Evolutionary conservation across 306 rosid genomes (phyloP).

Genomic region (Quercus wislizeni): DNA sequence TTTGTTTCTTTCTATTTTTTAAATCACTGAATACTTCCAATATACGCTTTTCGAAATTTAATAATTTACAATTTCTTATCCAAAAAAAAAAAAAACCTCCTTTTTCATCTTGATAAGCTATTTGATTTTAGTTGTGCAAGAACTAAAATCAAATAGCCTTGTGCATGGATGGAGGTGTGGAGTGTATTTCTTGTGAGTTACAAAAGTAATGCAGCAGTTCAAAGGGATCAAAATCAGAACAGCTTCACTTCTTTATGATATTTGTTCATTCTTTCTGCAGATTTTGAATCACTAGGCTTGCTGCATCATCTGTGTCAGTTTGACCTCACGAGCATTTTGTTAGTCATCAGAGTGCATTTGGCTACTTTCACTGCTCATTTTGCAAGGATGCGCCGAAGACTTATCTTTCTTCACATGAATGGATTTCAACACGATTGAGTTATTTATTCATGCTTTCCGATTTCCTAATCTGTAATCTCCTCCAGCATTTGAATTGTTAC

Average conservation of each 20-base stretch:
- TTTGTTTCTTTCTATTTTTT: no score
- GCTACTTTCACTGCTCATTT: slow-evolving; percentile 18
- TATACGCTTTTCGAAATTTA: no score
- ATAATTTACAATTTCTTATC: no score
- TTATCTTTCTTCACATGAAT: slow-evolving; percentile 34
- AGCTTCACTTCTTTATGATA: slow-evolving; percentile 21
- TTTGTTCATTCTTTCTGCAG: slow-evolving; percentile 44
- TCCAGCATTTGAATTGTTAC: slow-evolving; percentile 29
- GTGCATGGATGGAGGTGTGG: slow-evolving; percentile 14
- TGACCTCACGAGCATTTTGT: slow-evolving; percentile 11
- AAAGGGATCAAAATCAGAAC: slow-evolving; percentile 29
- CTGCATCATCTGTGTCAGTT: slow-evolving; percentile 26
- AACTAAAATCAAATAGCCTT: background rate
- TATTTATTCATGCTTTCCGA: background rate
- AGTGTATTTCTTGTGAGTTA: slow-evolving; percentile 20
- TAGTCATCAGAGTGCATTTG: slow-evolving; percentile 11
- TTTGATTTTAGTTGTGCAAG: no score
- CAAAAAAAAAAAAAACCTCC: no score
- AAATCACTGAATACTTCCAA: no score
- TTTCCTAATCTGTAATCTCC: slow-evolving; percentile 37
- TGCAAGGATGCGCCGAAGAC: slow-evolving; percentile 19
- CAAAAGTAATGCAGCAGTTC: slow-evolving; percentile 19
- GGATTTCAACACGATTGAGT: slow-evolving; percentile 28
- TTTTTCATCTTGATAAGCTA: no score
- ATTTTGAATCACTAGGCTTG: slow-evolving; percentile 24